phyloP scores from a whole-genome alignment of 176 grass and related monocot genomes.

The Ensete glaucum region DNA sequence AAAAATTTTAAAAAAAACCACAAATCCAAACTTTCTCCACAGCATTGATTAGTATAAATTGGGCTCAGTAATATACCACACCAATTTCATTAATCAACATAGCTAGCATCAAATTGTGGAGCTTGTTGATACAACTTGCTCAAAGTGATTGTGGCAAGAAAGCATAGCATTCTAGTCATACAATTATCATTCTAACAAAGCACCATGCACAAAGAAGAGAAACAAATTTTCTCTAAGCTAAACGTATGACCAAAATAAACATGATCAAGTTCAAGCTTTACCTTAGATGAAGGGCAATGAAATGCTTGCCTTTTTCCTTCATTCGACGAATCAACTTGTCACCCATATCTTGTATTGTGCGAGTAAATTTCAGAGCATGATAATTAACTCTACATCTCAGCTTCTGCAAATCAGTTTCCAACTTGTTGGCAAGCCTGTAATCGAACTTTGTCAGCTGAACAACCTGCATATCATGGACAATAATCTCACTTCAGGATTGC shows the following conservation, averaged over 20 bases:
- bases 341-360: slow-evolving; percentile 11
- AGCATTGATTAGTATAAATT: too few relatives aligned
- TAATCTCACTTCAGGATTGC: background rate
- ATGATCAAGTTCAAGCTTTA: slow-evolving; percentile 1
- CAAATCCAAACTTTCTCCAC: too few relatives aligned
- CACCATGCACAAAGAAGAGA: background rate
- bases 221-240: background rate
- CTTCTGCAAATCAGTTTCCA: slow-evolving; percentile 12
- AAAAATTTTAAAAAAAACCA: too few relatives aligned
- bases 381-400: slow-evolving; percentile 20
- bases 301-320: slow-evolving; percentile 8
- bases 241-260: background rate
- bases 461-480: background rate
- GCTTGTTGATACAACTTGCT: background rate
- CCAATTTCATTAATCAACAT: background rate
- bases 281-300: slow-evolving; percentile 18
- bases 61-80: too few relatives aligned
- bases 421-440: slow-evolving; percentile 13
- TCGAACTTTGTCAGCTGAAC: slow-evolving; percentile 20
- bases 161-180: background rate
- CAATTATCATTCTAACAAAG: background rate
- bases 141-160: background rate
- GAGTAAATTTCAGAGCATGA: slow-evolving; percentile 8
- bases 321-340: background rate
- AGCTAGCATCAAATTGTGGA: too few relatives aligned